phyloP scores from a whole-genome alignment of 345 rosid species.

The Microcos paniculata region DNA sequence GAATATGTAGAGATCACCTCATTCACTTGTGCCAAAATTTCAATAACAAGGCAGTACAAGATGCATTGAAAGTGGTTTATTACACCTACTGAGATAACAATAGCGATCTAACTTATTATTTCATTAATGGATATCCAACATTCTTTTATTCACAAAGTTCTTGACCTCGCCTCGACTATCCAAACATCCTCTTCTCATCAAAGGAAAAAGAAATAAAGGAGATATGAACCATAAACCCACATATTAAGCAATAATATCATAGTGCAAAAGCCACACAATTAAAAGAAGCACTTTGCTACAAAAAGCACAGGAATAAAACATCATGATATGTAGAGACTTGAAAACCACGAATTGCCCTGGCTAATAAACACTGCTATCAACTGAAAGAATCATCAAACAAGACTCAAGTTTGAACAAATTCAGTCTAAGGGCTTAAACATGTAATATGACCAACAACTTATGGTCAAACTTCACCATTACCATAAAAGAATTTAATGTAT shows the following conservation, averaged over 20 bases:
- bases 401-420: not conserved
- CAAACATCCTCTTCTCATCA: not conserved
- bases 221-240: not conserved
- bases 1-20: not conserved
- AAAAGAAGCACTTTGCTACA: not conserved
- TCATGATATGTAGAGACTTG: not conserved
- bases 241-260: not conserved
- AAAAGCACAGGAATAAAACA: not conserved
- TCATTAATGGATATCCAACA: not conserved
- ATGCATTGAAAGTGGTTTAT: not conserved
- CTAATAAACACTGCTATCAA: not conserved
- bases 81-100: not conserved
- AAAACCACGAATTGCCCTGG: no score
- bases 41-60: not conserved
- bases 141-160: not conserved
- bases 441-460: not conserved
- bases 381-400: not conserved
- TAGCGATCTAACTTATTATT: not conserved
- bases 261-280: not conserved
- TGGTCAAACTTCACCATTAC: not conserved
- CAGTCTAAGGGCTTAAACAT: not conserved
- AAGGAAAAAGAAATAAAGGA: not conserved
- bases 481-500: not conserved
- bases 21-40: not conserved
- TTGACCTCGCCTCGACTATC: not conserved